A percentile compares a stretch with the other conserved stretches of the same genome.
Conservation (phyloP, 441 rosid species). For the Corymbia citriodora region DNA sequence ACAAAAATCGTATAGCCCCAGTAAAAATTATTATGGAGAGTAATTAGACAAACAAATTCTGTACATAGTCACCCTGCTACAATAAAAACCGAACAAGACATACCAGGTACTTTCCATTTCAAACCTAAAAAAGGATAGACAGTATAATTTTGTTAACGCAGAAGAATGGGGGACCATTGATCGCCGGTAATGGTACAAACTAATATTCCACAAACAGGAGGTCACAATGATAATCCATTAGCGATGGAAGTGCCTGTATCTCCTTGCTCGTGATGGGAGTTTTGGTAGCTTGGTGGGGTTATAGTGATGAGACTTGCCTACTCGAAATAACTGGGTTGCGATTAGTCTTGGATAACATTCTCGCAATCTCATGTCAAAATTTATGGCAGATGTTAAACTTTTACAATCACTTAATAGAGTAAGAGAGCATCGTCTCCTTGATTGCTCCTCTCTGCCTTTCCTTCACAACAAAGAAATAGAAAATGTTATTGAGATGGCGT, state of each 20-base stretch:
- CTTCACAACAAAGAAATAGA: not conserved
- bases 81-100: not conserved
- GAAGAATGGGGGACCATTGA: not conserved
- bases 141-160: not conserved
- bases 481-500: not conserved
- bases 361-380: not conserved
- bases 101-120: not conserved
- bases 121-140: not conserved
- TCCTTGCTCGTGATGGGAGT: not conserved
- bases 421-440: not conserved
- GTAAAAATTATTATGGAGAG: too few species aligned
- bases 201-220: not conserved
- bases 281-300: not conserved
- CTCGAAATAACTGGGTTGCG: not conserved
- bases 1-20: too few species aligned
- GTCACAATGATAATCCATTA: not conserved
- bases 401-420: not conserved
- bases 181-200: not conserved
- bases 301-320: not conserved
- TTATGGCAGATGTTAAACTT: not conserved
- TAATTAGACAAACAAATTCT: not conserved
- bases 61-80: not conserved
- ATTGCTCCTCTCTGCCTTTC: not conserved
- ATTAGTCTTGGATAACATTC: not conserved
- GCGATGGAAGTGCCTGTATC: not conserved